Percentiles rank a stretch among this genome's conserved stretches.
Evolutionary conservation across 108 stramenopile genomes (phyloP).

Genomic region (Nannochloropsis gaditana): DNA sequence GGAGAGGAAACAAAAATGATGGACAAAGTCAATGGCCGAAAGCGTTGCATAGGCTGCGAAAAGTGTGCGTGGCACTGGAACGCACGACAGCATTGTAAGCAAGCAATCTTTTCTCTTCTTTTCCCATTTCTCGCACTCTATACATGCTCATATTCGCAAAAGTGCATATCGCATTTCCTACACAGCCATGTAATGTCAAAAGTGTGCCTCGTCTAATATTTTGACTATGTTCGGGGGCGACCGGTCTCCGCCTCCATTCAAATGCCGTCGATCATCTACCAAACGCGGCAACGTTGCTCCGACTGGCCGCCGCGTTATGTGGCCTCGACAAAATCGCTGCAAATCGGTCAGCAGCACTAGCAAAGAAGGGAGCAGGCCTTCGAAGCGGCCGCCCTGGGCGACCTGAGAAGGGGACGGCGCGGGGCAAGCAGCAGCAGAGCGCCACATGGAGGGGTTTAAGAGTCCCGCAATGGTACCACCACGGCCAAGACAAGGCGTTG

Average conservation of each 20-base stretch:
- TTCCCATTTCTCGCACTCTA: neutral
- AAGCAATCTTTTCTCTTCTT: neutral
- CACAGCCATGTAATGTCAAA: neutral
- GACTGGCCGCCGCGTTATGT: too few species aligned
- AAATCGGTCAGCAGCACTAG: too few species aligned
- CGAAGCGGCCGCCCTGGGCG: too few species aligned
- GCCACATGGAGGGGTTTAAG: neutral
- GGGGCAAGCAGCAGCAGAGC: neutral
- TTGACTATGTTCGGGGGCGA: neutral
- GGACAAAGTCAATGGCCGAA: too few species aligned
- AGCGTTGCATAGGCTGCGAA: too few species aligned
- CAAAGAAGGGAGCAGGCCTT: too few species aligned
- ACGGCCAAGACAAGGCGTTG: neutral
- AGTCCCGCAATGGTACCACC: neutral
- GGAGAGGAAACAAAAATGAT: neutral
- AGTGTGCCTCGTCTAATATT: neutral
- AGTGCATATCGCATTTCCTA: neutral
- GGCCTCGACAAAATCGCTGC: too few species aligned
- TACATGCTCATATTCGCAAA: too few species aligned
- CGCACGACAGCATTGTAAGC: neutral
- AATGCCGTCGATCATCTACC: neutral
- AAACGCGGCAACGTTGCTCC: neutral
- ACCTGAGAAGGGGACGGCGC: neutral
- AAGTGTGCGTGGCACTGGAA: too few species aligned
- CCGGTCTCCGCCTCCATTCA: neutral